These are phyloP conservation scores for Saprolegnia parasitica DNA, from an alignment of 352 stramenopile genomes.

Conservation along the genomic window DNA sequence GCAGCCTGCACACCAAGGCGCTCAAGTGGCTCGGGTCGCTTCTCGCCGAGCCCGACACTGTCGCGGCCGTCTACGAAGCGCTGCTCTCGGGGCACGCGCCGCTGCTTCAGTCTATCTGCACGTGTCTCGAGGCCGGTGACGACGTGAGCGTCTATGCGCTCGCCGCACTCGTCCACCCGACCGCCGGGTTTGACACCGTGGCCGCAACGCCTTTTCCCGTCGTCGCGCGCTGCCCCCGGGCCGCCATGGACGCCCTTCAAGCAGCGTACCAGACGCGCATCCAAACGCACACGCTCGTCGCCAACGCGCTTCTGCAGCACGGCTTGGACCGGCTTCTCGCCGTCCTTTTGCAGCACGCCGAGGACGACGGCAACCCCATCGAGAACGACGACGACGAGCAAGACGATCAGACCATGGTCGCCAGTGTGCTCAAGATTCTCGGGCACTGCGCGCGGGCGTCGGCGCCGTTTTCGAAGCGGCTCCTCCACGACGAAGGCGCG, in stretches of 20 bases:
- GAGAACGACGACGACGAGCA: slow-evolving; percentile 47
- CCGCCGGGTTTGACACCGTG: slow-evolving; percentile 44
- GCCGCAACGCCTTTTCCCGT: slow-evolving; percentile 52
- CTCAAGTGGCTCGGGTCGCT: slow-evolving; percentile 79
- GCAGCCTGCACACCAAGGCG: slow-evolving; percentile 40
- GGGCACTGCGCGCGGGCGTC: slow-evolving; percentile 60
- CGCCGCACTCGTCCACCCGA: slow-evolving; percentile 64
- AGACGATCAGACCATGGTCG: slow-evolving; percentile 60
- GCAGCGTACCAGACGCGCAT: slow-evolving; percentile 56
- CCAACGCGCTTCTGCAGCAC: slow-evolving; percentile 44
- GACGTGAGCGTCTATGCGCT: slow-evolving; percentile 63
- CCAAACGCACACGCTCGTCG: slow-evolving; percentile 70
- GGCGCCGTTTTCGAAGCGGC: slow-evolving; percentile 55
- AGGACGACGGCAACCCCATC: slow-evolving; percentile 26
- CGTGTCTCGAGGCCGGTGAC: slow-evolving; percentile 29
- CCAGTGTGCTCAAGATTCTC: slow-evolving; percentile 72
- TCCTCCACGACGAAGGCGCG: slow-evolving; percentile 40
- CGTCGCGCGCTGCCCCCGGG: slow-evolving; percentile 36
- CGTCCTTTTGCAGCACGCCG: slow-evolving; percentile 31
- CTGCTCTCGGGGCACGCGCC: background rate
- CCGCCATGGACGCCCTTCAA: slow-evolving; percentile 35
- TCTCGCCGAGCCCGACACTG: slow-evolving; percentile 38
- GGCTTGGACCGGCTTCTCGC: slow-evolving; percentile 51
- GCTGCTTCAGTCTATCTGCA: background rate
- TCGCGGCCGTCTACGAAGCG: background rate